Percentiles rank a stretch among this genome's conserved stretches.
phyloP scores from a whole-genome alignment of 164 flowering plant species.

The Euptelea pleiosperma region DNA sequence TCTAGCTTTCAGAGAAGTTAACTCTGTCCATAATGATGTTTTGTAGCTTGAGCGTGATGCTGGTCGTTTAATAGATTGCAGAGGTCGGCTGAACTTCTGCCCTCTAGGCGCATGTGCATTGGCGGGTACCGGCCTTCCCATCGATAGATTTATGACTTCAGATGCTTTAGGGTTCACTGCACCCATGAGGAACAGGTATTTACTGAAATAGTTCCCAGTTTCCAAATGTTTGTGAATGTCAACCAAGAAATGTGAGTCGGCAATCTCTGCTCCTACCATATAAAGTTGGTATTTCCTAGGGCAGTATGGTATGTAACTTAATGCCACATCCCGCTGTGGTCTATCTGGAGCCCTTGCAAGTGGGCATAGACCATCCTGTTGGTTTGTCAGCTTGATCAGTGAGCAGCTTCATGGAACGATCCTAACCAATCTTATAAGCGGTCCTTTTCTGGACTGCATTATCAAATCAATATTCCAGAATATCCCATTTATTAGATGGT shows the following conservation, averaged over 20 bases:
- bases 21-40: conserved; percentile 13
- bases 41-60: conserved; percentile 96
- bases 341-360: too few relatives aligned
- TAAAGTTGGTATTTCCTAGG: too few relatives aligned
- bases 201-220: neutral
- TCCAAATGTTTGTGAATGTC: neutral
- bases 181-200: conserved; percentile 93
- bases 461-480: neutral
- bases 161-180: conserved; percentile 78
- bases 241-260: too few relatives aligned
- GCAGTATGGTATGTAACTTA: too few relatives aligned
- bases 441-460: too few relatives aligned
- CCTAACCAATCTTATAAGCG: too few relatives aligned
- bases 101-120: conserved; percentile 99
- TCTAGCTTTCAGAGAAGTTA: conserved; percentile 1
- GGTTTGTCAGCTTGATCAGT: too few relatives aligned
- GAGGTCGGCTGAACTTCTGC: conserved; percentile 69
- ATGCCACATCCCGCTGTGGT: too few relatives aligned
- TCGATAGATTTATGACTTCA: conserved; percentile 93
- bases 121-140: conserved; percentile 98
- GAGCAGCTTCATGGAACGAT: too few relatives aligned
- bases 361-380: too few relatives aligned
- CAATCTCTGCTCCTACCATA: too few relatives aligned
- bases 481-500: neutral
- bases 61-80: conserved; percentile 76